Conservation (phyloP, 2,329 filamentous ascomycete genomes). For the Acrocalymma vagum region DNA sequence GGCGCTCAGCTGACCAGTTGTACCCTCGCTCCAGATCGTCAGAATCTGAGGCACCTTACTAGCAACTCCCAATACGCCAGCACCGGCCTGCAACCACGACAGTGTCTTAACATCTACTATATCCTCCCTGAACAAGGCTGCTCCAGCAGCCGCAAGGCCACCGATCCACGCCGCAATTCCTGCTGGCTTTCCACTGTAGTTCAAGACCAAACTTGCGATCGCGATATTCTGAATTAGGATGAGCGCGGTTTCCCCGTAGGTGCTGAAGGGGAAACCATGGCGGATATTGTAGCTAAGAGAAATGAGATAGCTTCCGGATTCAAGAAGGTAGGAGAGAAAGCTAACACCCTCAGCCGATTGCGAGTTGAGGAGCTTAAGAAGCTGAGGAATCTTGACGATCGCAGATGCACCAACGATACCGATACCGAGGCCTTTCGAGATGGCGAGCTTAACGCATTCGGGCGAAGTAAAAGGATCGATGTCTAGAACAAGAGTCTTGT, state of each 20-base stretch:
- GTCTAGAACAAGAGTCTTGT: slow-evolving; percentile 84
- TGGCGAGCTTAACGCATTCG: slow-evolving; percentile 84
- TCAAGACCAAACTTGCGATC: slow-evolving; percentile 85
- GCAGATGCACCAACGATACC: slow-evolving; percentile 90
- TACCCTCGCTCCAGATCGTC: slow-evolving; percentile 83
- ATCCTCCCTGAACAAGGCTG: slow-evolving; percentile 73
- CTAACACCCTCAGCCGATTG: slow-evolving; percentile 84
- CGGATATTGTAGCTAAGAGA: slow-evolving; percentile 91
- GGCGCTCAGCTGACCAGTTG: slow-evolving; percentile 94
- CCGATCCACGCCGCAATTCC: slow-evolving; percentile 82
- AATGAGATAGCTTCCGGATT: slow-evolving; percentile 88
- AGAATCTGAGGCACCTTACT: slow-evolving; percentile 95
- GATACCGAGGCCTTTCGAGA: slow-evolving; percentile 92
- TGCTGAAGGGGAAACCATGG: slow-evolving; percentile 93
- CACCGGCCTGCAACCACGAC: slow-evolving; percentile 81
- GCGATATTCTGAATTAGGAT: slow-evolving; percentile 93
- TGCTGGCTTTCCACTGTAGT: slow-evolving; percentile 75
- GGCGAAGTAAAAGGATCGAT: slow-evolving; percentile 77
- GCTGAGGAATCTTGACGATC: slow-evolving; percentile 96
- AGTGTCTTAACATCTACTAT: slow-evolving; percentile 73
- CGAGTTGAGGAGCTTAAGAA: slow-evolving; percentile 86
- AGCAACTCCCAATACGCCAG: slow-evolving; percentile 81
- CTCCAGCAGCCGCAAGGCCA: slow-evolving; percentile 73
- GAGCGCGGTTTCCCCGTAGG: slow-evolving; percentile 92
- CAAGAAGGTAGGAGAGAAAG: slow-evolving; percentile 91